Evolutionary conservation across 148 eudicot species (phyloP).

Genomic region (Pharnaceum exiguum): DNA sequence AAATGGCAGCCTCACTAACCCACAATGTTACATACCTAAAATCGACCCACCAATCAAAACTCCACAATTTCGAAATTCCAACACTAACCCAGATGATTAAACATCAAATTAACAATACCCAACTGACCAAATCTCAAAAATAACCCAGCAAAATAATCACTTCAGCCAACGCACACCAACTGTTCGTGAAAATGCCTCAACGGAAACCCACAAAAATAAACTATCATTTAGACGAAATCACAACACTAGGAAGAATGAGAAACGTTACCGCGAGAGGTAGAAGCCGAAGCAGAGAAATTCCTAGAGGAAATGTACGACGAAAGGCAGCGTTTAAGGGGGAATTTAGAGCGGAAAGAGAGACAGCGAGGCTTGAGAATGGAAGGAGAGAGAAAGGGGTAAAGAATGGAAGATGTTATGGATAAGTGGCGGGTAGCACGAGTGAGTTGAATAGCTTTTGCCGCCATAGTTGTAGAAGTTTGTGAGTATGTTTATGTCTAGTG

Average conservation of each 20-base stretch:
- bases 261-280: conserved; percentile 19
- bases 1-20: too few species aligned
- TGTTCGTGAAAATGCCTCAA: conserved; percentile 21
- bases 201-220: not conserved
- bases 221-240: not conserved
- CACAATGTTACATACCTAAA: too few species aligned
- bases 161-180: not conserved
- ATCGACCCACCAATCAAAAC: conserved; percentile 8
- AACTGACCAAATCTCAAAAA: not conserved
- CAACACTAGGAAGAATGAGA: not conserved
- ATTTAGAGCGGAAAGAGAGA: conserved; percentile 21
- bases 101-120: not conserved
- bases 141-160: not conserved
- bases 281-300: conserved; percentile 24
- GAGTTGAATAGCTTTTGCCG: conserved; percentile 26
- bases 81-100: not conserved
- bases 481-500: too few species aligned
- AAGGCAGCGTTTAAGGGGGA: conserved; percentile 7
- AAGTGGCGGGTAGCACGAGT: conserved; percentile 31
- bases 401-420: conserved; percentile 16
- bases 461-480: conserved; percentile 16
- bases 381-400: conserved; percentile 18
- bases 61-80: not conserved
- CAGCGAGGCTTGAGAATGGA: conserved; percentile 17
- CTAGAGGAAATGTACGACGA: conserved; percentile 10